Conservation (phyloP, 352 stramenopile genomes). For the Globisporangium yorkense region DNA sequence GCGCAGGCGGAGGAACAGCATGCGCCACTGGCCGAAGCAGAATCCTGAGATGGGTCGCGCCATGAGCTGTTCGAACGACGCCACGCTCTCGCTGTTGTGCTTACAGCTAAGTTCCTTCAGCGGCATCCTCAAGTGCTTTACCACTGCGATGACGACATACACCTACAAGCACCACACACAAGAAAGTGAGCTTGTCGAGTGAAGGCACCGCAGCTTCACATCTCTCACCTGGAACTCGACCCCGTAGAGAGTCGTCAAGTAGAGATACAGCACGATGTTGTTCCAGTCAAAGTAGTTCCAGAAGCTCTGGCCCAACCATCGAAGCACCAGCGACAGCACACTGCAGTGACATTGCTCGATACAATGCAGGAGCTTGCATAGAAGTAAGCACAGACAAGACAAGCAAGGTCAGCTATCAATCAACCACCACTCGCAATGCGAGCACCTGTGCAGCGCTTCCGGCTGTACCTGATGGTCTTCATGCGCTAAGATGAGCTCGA, state of each 20-base stretch:
- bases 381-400: background rate
- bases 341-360: conserved; percentile 44
- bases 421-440: background rate
- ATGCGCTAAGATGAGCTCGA: conserved; percentile 33
- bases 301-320: conserved; percentile 54
- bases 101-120: conserved; percentile 25
- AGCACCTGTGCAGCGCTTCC: background rate
- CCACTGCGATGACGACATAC: conserved; percentile 35
- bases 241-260: conserved; percentile 51
- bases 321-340: conserved; percentile 31
- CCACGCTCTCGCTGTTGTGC: conserved; percentile 20
- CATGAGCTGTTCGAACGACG: conserved; percentile 28
- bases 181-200: background rate
- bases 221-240: conserved; percentile 47
- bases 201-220: no score
- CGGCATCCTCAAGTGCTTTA: conserved; percentile 41
- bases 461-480: conserved; percentile 46
- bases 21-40: conserved; percentile 29
- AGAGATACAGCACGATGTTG: conserved; percentile 42
- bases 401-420: background rate
- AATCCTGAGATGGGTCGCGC: conserved; percentile 42
- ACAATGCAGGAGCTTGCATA: conserved; percentile 28
- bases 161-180: conserved; percentile 24
- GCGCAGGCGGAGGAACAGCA: conserved; percentile 36
- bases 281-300: conserved; percentile 74